Evolutionary conservation across 2,329 filamentous ascomycete genomes (phyloP).

Genomic region (Hymenotorrendiella dingleyae): DNA sequence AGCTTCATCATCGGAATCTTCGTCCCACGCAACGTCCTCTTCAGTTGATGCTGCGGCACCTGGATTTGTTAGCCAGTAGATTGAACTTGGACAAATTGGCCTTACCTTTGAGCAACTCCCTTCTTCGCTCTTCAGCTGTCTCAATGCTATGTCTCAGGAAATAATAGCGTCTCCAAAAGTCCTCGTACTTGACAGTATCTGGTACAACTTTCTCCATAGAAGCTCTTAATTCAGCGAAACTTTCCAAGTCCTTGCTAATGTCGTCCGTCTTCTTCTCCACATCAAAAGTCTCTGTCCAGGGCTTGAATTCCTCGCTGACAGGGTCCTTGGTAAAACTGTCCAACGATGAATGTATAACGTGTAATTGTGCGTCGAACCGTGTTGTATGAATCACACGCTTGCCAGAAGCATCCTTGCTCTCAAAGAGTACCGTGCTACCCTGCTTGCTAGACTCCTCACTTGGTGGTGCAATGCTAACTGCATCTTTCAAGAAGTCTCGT

Average conservation of each 20-base stretch:
- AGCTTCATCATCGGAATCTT: slow-evolving; percentile 64
- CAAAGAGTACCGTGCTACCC: slow-evolving; percentile 70
- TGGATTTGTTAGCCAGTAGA: slow-evolving; percentile 20
- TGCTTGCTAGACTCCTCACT: slow-evolving; percentile 40
- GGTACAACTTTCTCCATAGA: slow-evolving; percentile 98
- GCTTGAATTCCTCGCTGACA: slow-evolving; percentile 63
- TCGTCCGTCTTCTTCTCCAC: slow-evolving; percentile 78
- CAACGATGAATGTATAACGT: slow-evolving; percentile 83
- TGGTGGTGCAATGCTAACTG: slow-evolving; percentile 80
- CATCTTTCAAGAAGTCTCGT: slow-evolving; percentile 82
- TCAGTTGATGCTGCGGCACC: slow-evolving; percentile 59
- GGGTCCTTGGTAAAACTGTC: slow-evolving; percentile 83
- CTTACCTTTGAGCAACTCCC: slow-evolving; percentile 85
- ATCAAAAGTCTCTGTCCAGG: slow-evolving; percentile 70
- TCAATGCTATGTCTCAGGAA: slow-evolving; percentile 90
- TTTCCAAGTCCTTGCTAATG: slow-evolving; percentile 75
- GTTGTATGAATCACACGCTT: slow-evolving; percentile 94
- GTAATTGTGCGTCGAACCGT: slow-evolving; percentile 89
- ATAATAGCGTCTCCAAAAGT: slow-evolving; percentile 95
- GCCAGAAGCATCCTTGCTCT: slow-evolving; percentile 84
- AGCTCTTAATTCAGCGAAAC: slow-evolving; percentile 74
- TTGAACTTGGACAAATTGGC: slow-evolving; percentile 13
- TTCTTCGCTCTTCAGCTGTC: slow-evolving; percentile 81
- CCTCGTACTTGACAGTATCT: slow-evolving; percentile 77
- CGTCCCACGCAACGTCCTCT: slow-evolving; percentile 64